A percentile compares a stretch with the other conserved stretches of the same genome.
Evolutionary conservation across 306 rosid species (phyloP).

Genomic region (apple (Malus domestica)): DNA sequence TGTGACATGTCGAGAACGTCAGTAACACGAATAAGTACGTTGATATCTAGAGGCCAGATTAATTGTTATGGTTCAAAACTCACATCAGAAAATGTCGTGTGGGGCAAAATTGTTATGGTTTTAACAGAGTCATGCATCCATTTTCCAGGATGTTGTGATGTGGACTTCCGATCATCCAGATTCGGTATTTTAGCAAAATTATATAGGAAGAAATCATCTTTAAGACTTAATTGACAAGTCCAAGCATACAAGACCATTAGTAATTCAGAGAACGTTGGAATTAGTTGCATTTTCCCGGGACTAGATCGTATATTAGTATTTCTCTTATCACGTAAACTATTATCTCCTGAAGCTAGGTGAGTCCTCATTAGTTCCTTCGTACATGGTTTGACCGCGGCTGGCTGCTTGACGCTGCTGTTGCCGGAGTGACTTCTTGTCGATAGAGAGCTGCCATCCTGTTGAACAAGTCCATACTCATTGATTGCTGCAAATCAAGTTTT

Average conservation of each 20-base stretch:
- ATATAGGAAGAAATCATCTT: neutral
- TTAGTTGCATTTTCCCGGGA: neutral
- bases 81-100: neutral
- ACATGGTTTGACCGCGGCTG: slow-evolving; percentile 15
- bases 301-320: neutral
- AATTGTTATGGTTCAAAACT: neutral
- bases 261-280: neutral
- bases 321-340: neutral
- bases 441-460: slow-evolving; percentile 48
- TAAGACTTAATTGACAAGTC: neutral
- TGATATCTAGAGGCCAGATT: neutral
- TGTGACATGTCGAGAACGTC: neutral
- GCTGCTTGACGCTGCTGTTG: slow-evolving; percentile 17
- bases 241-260: neutral
- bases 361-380: slow-evolving; percentile 12
- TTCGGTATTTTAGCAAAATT: neutral
- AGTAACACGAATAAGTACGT: neutral
- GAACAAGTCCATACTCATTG: slow-evolving; percentile 41
- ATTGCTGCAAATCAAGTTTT: slow-evolving; percentile 19
- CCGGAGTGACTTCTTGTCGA: slow-evolving; percentile 29
- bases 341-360: neutral
- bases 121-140: neutral
- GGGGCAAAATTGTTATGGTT: neutral
- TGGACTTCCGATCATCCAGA: neutral
- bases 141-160: neutral